Conservation (phyloP, 208 protist species). For the Histomonas meleagridis region DNA sequence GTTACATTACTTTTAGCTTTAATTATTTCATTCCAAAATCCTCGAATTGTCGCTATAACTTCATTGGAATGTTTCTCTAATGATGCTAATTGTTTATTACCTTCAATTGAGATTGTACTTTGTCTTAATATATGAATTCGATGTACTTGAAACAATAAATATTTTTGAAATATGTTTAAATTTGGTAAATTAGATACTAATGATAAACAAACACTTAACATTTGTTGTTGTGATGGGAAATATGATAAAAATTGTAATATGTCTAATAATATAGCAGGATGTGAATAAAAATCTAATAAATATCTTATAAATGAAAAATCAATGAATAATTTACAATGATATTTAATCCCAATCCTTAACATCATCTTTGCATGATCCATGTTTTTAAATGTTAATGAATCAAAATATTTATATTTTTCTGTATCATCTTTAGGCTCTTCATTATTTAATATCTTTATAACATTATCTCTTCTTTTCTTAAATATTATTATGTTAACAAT, state of each 20-base stretch:
- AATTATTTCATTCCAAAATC: not conserved
- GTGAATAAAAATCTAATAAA: not conserved
- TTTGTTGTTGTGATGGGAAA: not conserved
- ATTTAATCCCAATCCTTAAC: not conserved
- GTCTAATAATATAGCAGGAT: not conserved
- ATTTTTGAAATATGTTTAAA: not conserved
- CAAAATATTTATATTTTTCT: constrained; percentile 5
- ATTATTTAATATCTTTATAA: not conserved
- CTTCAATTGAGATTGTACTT: not conserved
- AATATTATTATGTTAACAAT: too few relatives aligned
- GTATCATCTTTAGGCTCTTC: not conserved
- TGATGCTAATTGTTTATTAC: not conserved
- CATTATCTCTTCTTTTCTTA: too few relatives aligned
- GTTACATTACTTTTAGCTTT: not conserved
- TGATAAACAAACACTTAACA: not conserved
- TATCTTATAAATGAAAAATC: constrained; percentile 35
- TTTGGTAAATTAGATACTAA: not conserved
- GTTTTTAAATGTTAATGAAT: not conserved
- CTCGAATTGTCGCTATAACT: not conserved
- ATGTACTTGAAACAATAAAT: not conserved
- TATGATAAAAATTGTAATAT: not conserved
- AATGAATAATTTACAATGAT: not conserved
- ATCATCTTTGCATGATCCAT: not conserved
- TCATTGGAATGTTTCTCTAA: not conserved
- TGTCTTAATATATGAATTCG: not conserved